These are phyloP conservation scores for Ogataea nakhonphanomensis DNA, from an alignment of 805 yeast genomes.

Conservation along the genomic window DNA sequence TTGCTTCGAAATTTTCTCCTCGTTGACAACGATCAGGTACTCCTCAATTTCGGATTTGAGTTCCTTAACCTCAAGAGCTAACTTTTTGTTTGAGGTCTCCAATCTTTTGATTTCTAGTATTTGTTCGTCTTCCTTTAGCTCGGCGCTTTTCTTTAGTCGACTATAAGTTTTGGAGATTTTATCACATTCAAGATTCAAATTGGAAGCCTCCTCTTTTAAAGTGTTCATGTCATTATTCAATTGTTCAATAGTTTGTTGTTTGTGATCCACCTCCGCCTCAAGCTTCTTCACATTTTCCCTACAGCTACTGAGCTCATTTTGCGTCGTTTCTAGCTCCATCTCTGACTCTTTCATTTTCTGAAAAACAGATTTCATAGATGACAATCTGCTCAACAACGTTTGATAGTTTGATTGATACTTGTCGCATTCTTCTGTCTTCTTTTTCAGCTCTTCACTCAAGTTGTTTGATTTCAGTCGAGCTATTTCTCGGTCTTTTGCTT, in stretches of 20 bases:
- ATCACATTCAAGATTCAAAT: conserved; percentile 54
- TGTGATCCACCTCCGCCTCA: conserved; percentile 32
- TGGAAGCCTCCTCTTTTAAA: conserved; percentile 33
- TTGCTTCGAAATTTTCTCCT: conserved; percentile 42
- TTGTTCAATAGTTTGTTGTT: conserved; percentile 25
- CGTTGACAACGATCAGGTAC: conserved; percentile 35
- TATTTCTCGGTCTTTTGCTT: conserved; percentile 6
- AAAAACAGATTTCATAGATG: conserved; percentile 72
- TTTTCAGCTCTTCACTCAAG: conserved; percentile 32
- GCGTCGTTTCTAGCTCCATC: conserved; percentile 53
- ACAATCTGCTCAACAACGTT: conserved; percentile 54
- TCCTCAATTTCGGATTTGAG: conserved; percentile 37
- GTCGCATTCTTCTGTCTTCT: conserved; percentile 49
- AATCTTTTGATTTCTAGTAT: conserved; percentile 41
- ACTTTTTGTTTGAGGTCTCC: conserved; percentile 37
- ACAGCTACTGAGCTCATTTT: conserved; percentile 43
- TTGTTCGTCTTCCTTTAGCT: conserved; percentile 38
- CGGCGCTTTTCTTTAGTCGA: conserved; percentile 36
- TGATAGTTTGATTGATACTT: conserved; percentile 59
- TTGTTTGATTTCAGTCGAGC: background rate
- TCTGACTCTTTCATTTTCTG: conserved; percentile 71
- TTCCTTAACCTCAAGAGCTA: conserved; percentile 34
- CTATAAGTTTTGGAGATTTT: conserved; percentile 41
- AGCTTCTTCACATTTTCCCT: conserved; percentile 34
- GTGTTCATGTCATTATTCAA: conserved; percentile 18